Percentiles rank a stretch among this genome's conserved stretches.
Evolutionary conservation across 495 filamentous ascomycete species (phyloP).

Genomic region (Aspergillus campestris): DNA sequence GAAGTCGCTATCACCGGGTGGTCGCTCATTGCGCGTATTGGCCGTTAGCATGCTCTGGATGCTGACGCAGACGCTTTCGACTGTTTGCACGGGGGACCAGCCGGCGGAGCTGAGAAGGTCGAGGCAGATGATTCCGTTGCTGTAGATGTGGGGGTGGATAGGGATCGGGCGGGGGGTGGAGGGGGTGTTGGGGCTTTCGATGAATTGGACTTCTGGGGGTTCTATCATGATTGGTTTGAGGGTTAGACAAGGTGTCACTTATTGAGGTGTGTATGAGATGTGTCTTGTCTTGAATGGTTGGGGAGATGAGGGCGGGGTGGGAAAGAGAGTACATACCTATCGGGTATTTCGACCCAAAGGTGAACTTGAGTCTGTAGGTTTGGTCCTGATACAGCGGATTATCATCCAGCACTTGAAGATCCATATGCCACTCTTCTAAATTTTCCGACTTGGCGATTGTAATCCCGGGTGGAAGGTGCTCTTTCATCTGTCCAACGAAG

Average conservation of each 20-base stretch:
- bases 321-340: slow-evolving; percentile 55
- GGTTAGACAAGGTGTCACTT: neutral
- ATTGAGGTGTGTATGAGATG: neutral
- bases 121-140: slow-evolving; percentile 95
- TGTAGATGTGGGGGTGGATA: slow-evolving; percentile 96
- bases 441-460: slow-evolving; percentile 69
- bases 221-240: slow-evolving; percentile 39
- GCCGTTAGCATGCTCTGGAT: slow-evolving; percentile 97
- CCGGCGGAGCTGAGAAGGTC: slow-evolving; percentile 82
- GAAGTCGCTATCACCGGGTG: slow-evolving; percentile 79
- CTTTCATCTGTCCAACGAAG: slow-evolving; percentile 29
- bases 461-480: slow-evolving; percentile 60
- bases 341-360: slow-evolving; percentile 74
- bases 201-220: slow-evolving; percentile 88
- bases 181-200: slow-evolving; percentile 38
- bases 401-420: slow-evolving; percentile 81
- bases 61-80: slow-evolving; percentile 95
- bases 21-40: slow-evolving; percentile 81
- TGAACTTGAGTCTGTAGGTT: slow-evolving; percentile 78
- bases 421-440: slow-evolving; percentile 85
- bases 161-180: slow-evolving; percentile 63
- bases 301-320: neutral
- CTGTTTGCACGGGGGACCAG: slow-evolving; percentile 95
- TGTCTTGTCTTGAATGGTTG: neutral
- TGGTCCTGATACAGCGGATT: slow-evolving; percentile 85